Evolutionary conservation across 768 basidiomycete genomes (phyloP).

Genomic region (Pisolithus orientalis): DNA sequence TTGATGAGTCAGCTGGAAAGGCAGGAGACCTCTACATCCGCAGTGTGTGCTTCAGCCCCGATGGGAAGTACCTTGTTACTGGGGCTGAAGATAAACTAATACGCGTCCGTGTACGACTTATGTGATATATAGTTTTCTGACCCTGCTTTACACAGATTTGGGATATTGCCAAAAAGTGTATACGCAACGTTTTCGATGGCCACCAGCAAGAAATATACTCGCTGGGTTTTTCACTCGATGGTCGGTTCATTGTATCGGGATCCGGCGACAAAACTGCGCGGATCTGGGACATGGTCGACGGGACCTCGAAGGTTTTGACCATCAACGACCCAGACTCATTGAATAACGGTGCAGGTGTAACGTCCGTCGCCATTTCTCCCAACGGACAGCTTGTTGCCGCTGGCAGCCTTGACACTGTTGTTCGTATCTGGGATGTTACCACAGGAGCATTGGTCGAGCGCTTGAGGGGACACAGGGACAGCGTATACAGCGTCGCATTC

Average conservation of each 20-base stretch:
- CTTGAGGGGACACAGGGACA: slow-evolving; percentile 73
- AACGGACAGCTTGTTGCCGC: slow-evolving; percentile 62
- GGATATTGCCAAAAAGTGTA: slow-evolving; percentile 79
- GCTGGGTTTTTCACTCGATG: slow-evolving; percentile 85
- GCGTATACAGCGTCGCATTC: slow-evolving; percentile 87
- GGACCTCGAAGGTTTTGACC: slow-evolving; percentile 28
- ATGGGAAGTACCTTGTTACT: slow-evolving; percentile 66
- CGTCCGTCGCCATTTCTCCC: slow-evolving; percentile 73
- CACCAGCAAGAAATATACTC: slow-evolving; percentile 94
- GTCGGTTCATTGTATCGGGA: slow-evolving; percentile 81
- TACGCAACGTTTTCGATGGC: slow-evolving; percentile 77
- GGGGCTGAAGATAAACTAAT: slow-evolving; percentile 92
- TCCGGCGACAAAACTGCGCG: slow-evolving; percentile 72
- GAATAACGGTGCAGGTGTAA: slow-evolving; percentile 60
- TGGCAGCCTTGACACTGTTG: slow-evolving; percentile 68
- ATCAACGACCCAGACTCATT: slow-evolving; percentile 46
- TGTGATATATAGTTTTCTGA: slow-evolving; percentile 1
- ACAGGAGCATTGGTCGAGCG: slow-evolving; percentile 65
- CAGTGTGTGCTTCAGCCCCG: slow-evolving; percentile 74
- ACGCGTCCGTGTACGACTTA: slow-evolving; percentile 47
- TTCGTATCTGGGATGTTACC: slow-evolving; percentile 74
- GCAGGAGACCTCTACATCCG: slow-evolving; percentile 85
- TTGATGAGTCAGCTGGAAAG: slow-evolving; percentile 68
- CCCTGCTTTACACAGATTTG: slow-evolving; percentile 60
- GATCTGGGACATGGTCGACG: slow-evolving; percentile 56